phyloP scores from a whole-genome alignment of 108 stramenopile species.

The Mayamaea pseudoterrestris region DNA sequence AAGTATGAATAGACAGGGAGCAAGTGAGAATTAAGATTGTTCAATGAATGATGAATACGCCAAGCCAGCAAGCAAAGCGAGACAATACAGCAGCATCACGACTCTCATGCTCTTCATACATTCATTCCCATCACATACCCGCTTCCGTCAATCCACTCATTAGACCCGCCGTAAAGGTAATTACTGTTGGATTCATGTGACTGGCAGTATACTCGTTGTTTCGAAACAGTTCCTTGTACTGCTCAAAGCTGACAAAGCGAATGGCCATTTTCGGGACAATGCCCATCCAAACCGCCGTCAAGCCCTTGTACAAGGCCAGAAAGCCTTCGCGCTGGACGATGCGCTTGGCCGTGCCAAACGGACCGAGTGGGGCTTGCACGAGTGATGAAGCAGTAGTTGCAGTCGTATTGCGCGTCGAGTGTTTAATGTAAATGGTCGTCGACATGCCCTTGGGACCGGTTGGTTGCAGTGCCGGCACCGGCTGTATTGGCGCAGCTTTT shows the following conservation, averaged over 20 bases:
- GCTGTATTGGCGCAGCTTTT: constrained; percentile 3
- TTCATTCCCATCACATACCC: too few species aligned
- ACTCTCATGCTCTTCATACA: too few species aligned
- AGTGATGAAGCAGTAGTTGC: constrained; percentile 3
- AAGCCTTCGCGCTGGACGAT: constrained; percentile 90
- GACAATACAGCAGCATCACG: constrained; percentile 14
- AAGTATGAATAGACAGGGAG: too few species aligned
- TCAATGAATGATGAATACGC: too few species aligned
- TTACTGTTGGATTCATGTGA: constrained; percentile 7
- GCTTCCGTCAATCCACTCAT: constrained; percentile 88
- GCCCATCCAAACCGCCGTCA: constrained; percentile 90
- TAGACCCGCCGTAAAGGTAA: constrained; percentile 82
- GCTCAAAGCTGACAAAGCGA: constrained; percentile 92
- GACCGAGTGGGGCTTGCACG: constrained; percentile 50
- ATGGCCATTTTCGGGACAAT: constrained; percentile 98
- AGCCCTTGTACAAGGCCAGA: constrained; percentile 93
- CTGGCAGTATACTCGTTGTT: background rate
- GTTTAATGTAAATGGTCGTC: constrained; percentile 9
- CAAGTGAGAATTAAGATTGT: too few species aligned
- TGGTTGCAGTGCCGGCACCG: constrained; percentile 12
- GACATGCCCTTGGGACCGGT: constrained; percentile 1
- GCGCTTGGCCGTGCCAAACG: constrained; percentile 66
- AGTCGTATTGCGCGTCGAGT: constrained; percentile 6
- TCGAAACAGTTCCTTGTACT: constrained; percentile 44
- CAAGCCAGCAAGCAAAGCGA: constrained; percentile 12